A percentile compares a stretch with the other conserved stretches of the same genome.
Conservation (phyloP, 1,139 yeast genomes). For the Zygotorulaspora mrakii region DNA sequence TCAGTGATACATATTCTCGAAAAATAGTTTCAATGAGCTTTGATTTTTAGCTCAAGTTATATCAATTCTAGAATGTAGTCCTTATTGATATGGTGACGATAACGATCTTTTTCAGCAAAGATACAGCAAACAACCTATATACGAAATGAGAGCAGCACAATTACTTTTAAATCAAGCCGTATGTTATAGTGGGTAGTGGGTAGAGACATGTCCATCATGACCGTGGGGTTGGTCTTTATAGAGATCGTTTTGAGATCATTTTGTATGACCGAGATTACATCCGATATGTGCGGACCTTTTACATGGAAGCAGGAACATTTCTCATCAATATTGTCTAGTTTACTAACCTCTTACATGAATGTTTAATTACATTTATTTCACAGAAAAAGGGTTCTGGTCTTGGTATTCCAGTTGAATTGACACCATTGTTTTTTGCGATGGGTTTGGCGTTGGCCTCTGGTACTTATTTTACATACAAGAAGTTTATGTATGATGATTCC, state of each 20-base stretch:
- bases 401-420: conserved; percentile 65
- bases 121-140: neutral
- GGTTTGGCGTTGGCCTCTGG: conserved; percentile 69
- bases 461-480: conserved; percentile 66
- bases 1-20: too few relatives aligned
- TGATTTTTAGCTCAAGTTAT: conserved; percentile 17
- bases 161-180: conserved; percentile 45
- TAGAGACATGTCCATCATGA: neutral
- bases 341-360: conserved; percentile 10
- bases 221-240: neutral
- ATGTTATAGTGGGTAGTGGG: too few relatives aligned
- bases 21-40: too few relatives aligned
- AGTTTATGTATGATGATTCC: conserved; percentile 60
- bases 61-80: neutral
- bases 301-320: too few relatives aligned
- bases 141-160: conserved; percentile 37
- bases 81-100: neutral
- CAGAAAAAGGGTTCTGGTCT: conserved; percentile 39
- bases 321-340: too few relatives aligned
- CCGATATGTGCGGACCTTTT: conserved; percentile 7
- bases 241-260: too few relatives aligned
- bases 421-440: conserved; percentile 62
- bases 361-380: conserved; percentile 13
- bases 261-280: too few relatives aligned
- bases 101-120: neutral